Evolutionary conservation across 2,329 filamentous ascomycete genomes (phyloP).

Genomic region (Aspergillus japonicus): DNA sequence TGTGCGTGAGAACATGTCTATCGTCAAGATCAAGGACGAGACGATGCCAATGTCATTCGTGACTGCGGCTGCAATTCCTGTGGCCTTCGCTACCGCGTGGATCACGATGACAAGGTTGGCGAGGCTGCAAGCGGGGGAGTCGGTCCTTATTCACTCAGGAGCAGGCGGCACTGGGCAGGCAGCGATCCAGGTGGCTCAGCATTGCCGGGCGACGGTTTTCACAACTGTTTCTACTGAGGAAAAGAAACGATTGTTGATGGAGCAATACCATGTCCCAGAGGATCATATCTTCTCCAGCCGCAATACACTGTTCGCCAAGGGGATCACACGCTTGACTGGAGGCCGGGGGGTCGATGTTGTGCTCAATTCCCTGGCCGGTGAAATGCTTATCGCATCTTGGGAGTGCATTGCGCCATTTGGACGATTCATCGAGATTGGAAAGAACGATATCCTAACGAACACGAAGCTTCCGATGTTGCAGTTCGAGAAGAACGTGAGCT

Average conservation of each 20-base stretch:
- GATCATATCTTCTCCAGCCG: slow-evolving; percentile 29
- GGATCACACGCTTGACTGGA: slow-evolving; percentile 19
- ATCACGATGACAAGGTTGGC: slow-evolving; percentile 14
- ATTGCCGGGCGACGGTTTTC: slow-evolving; percentile 24
- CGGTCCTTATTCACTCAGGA: slow-evolving; percentile 28
- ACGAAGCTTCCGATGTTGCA: slow-evolving; percentile 13
- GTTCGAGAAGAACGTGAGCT: slow-evolving; percentile 11
- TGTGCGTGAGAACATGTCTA: slow-evolving; percentile 12
- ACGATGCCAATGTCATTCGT: not conserved
- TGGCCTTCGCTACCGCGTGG: slow-evolving; percentile 9
- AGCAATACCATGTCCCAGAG: slow-evolving; percentile 19
- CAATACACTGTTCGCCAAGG: slow-evolving; percentile 23
- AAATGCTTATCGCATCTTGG: slow-evolving; percentile 28
- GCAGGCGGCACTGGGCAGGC: slow-evolving; percentile 31
- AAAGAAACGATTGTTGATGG: slow-evolving; percentile 27
- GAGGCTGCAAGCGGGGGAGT: slow-evolving; percentile 19
- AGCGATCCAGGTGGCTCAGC: slow-evolving; percentile 27
- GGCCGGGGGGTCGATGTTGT: slow-evolving; percentile 26
- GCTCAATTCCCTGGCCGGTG: slow-evolving; percentile 27
- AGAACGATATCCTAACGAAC: slow-evolving; percentile 9
- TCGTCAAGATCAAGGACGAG: not conserved
- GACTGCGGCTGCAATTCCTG: slow-evolving; percentile 7
- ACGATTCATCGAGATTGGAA: slow-evolving; percentile 22
- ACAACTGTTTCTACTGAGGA: slow-evolving; percentile 25
- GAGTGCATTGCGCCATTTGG: slow-evolving; percentile 28